Evolutionary conservation across 805 yeast genomes (phyloP).

Genomic region (Alloascoidea hylecoeti): DNA sequence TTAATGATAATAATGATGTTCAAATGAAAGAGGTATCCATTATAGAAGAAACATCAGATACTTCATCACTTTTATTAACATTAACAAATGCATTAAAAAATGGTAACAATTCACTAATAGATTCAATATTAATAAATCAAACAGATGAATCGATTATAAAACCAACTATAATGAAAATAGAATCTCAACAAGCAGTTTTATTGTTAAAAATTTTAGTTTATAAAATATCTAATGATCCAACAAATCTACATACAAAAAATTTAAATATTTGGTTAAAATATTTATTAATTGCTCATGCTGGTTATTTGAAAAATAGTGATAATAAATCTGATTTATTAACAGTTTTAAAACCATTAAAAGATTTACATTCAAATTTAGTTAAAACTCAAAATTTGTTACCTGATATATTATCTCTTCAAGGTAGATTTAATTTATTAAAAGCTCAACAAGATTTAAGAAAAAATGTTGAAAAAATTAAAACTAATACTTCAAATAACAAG

Average conservation of each 20-base stretch:
- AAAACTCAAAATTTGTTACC: slow-evolving; percentile 47
- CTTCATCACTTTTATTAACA: slow-evolving; percentile 14
- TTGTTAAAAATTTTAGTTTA: slow-evolving; percentile 33
- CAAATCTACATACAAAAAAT: slow-evolving; percentile 35
- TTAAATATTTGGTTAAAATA: slow-evolving; percentile 65
- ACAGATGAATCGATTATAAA: slow-evolving; percentile 37
- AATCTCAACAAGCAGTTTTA: slow-evolving; percentile 24
- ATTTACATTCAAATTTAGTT: slow-evolving; percentile 41
- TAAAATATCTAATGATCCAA: slow-evolving; percentile 36
- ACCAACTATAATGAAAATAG: slow-evolving; percentile 39
- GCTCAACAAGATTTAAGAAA: slow-evolving; percentile 65
- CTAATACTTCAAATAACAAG: slow-evolving; percentile 17
- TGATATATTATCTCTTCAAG: slow-evolving; percentile 66
- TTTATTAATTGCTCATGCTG: slow-evolving; percentile 58
- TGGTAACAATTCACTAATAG: slow-evolving; percentile 60
- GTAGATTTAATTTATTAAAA: slow-evolving; percentile 64
- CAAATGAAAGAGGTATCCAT: not conserved
- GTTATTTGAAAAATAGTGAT: slow-evolving; percentile 43
- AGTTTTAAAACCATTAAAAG: slow-evolving; percentile 33
- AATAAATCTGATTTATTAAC: slow-evolving; percentile 34
- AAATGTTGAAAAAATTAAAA: slow-evolving; percentile 18
- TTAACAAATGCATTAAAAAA: slow-evolving; percentile 79
- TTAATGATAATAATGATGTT: not conserved
- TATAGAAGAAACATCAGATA: not conserved
- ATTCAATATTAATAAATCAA: slow-evolving; percentile 64